Evolutionary conservation across 1,284 basidiomycete genomes (phyloP), one percentile per base, ranked within the genome.

Genomic region (Heterobasidion irregulare): DNA sequence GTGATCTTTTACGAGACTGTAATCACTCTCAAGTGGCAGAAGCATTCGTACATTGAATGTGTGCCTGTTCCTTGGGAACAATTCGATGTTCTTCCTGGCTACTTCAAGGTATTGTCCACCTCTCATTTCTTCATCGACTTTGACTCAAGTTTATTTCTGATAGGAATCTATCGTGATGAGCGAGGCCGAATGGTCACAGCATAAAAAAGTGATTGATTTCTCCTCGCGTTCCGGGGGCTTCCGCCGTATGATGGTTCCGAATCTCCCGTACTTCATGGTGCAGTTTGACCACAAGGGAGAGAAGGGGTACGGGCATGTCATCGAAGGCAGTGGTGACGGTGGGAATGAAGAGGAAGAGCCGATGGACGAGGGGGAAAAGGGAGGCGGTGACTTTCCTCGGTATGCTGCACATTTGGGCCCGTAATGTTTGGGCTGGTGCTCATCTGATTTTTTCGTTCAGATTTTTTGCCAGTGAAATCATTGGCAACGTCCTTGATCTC

Each of bases 251-350:
- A 90, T 99, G 85, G 96, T 99, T 6, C 86, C 95, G 1, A 94
- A 98, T 64, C 72, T 99, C 47, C 97, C 97, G 0, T 99, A 99
- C 73, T 99, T 99, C 67, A 95, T 95, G 88, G 90, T 99, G 1
- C 91, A 94, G 64, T 99, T 95, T 72, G 97, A 99, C 71, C 82
- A 99, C 73, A 95, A 94, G 65, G 95, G 96, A 34, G 93, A 96
- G 70, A 94, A 92, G 67, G 94, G 94, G 1, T 99, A 94, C 66
- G 97, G 97, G 0, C 97, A 99, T 69, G 89, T 98, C 56, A 96
- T 98, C 58, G 94, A 98, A 68, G 94, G 94, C 1, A 80, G 83
- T 1, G 84, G 82, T 26, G 84, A 91, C 52, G 81, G 77, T 2
- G 71, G 75, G 0, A 80, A 77, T 12, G 78, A 80, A 16, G 85